Evolutionary conservation across 1,284 basidiomycete genomes (phyloP), one percentile per base, ranked within the genome.

Genomic region (Irpex lacteus): DNA sequence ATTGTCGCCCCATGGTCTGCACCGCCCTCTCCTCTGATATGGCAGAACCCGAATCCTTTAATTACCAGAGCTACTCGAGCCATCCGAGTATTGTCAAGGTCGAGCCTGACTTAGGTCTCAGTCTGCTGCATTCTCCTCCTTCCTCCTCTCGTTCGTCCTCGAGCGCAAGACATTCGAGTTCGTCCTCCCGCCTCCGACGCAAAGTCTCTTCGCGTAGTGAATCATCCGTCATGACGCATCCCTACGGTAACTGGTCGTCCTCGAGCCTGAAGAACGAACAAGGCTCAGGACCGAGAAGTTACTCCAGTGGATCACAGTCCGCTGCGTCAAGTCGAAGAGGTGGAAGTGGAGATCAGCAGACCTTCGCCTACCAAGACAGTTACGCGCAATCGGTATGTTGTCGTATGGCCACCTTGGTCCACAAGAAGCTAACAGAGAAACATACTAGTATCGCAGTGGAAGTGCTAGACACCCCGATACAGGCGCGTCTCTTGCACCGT

Each of bases 21-120:
- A 81, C 81, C 72, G 81, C 82, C 78, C 56, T 44, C 56, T 54
- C 58, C 72, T 72, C 67, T 60, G 62, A 66, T 62, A 80, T 81
- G 80, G 71, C 69, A 58, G 40, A 63, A 60, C 58, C 64, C 50
- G 60, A 67, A 59, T 53, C 71, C 63, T 75, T 73, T 72, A 76
- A 77, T 65, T 73, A 61, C 63, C 32, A 32, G 11, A 19, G 21
- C 38, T 63, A 56, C 53, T 56, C 66, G 36, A 63, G 63, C 63
- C 63, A 64, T 63, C 67, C 67, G 66, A 64, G 62, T 63, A 67
- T 54, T 76, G 79, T 83, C 79, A 84, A 85, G 82, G 77, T 77
- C 69, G 82, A 84, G 74, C 69, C 74, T 59, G 68, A 69, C 62
- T 65, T 68, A 58, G 50, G 64, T 59, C 59, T 63, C 65, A 69